A percentile compares a stretch with the other conserved stretches of the same genome.
phyloP scores from a whole-genome alignment of 805 yeast species.

The Tetrapisispora namnaoensis region DNA sequence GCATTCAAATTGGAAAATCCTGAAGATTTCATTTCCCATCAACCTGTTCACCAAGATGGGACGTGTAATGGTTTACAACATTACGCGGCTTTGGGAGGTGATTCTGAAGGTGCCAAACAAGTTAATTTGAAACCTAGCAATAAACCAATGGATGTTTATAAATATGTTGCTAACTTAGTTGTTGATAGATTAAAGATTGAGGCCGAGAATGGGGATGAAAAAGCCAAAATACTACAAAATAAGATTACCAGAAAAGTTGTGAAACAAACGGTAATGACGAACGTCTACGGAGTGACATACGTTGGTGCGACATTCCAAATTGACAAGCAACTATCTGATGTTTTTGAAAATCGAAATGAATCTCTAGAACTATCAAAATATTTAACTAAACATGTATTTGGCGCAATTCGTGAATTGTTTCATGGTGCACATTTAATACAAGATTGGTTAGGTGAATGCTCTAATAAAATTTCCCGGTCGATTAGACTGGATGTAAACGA shows the following conservation, averaged over 20 bases:
- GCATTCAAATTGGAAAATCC: slow-evolving; percentile 59
- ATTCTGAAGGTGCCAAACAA: slow-evolving; percentile 70
- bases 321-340: slow-evolving; percentile 58
- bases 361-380: slow-evolving; percentile 47
- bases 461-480: slow-evolving; percentile 68
- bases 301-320: slow-evolving; percentile 90
- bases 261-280: slow-evolving; percentile 96
- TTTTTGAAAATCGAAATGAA: slow-evolving; percentile 40
- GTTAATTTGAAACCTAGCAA: slow-evolving; percentile 65
- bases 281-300: slow-evolving; percentile 93
- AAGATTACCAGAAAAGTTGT: slow-evolving; percentile 78
- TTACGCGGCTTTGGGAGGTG: slow-evolving; percentile 84
- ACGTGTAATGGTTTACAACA: slow-evolving; percentile 82
- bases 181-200: slow-evolving; percentile 44
- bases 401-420: slow-evolving; percentile 75
- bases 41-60: slow-evolving; percentile 81
- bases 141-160: slow-evolving; percentile 68
- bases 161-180: slow-evolving; percentile 59
- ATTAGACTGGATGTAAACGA: slow-evolving; percentile 57
- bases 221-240: slow-evolving; percentile 44
- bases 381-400: slow-evolving; percentile 68
- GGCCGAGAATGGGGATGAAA: slow-evolving; percentile 42
- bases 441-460: slow-evolving; percentile 90
- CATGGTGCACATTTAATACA: slow-evolving; percentile 91
- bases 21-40: slow-evolving; percentile 52